Evolutionary conservation across 1,284 basidiomycete genomes (phyloP).

Genomic region (Grifola frondosa): DNA sequence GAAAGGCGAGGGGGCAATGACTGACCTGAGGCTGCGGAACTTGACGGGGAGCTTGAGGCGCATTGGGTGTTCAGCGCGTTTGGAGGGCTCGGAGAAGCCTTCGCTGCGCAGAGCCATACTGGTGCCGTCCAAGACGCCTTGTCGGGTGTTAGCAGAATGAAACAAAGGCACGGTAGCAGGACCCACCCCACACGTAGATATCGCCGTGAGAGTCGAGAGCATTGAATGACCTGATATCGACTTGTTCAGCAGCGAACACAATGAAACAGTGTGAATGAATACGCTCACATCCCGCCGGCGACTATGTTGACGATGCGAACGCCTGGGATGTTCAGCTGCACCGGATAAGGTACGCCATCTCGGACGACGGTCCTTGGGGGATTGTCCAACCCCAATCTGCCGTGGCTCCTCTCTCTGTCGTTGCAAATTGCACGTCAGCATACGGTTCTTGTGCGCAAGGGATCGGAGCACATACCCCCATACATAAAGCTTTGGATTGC

Average conservation of each 20-base stretch:
- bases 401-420: conserved; percentile 54
- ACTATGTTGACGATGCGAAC: conserved; percentile 71
- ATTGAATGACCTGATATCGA: conserved; percentile 83
- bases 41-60: conserved; percentile 55
- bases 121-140: conserved; percentile 64
- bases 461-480: conserved; percentile 65
- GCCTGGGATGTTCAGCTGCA: conserved; percentile 54
- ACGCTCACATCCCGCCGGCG: conserved; percentile 76
- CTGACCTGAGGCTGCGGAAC: conserved; percentile 64
- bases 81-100: conserved; percentile 56
- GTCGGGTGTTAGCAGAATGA: conserved; percentile 2
- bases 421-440: not conserved
- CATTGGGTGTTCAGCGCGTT: conserved; percentile 51
- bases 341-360: conserved; percentile 60
- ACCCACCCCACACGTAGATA: conserved; percentile 81
- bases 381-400: conserved; percentile 54
- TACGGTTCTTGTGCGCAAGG: not conserved
- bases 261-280: not conserved
- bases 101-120: conserved; percentile 42
- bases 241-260: too few species aligned
- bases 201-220: conserved; percentile 73
- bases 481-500: conserved; percentile 61
- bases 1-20: conserved; percentile 4
- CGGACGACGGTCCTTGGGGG: conserved; percentile 36
- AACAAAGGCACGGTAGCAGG: not conserved